Base-by-base conservation (phyloP, 331 rosid species). In the Prunus yedoensis region DNA sequence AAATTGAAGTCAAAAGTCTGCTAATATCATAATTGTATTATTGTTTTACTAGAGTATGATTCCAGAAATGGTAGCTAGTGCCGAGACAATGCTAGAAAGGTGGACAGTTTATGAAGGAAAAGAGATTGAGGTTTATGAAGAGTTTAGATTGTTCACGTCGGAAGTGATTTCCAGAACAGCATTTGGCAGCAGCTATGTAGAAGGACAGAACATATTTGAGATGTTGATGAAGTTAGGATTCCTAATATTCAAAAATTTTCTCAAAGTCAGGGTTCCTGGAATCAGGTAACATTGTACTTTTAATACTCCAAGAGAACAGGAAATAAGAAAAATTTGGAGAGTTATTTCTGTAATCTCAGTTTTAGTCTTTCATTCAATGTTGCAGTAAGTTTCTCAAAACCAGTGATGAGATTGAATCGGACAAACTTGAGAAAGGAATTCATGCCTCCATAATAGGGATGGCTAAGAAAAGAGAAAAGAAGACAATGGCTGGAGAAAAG, bases 351-450 rank as follows among this genome's bases (percentile, higher is more conserved):
- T 35, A 5, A 5, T 70, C 30, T 66, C 71, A 43, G 43, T 25
- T 10, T 5, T 35, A 35, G 41, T 35, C 41, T 35, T 35, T 35
- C 41, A 35, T 35, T 35, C 1, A 69, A 51, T 30, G 18, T 62
- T 74, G 35, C 70, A 74, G 70, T 20, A 49, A 74, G n/a, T 0
- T 62, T 17, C 62, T 6, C 8, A 74, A 62, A 30, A 27, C 60
- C 21, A 30, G 70, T 1, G 78, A 74, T 18, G 78, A 74, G 70
- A 28, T 74, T 9, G 78, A 61, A 25, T 50, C 78, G 18, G 70
- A 61, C 30, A 74, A 32, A 46, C 59, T 74, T 21, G 70, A 62
- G 49, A 74, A 47, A 61, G 70, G 21, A 47, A 50, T 74, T 4
- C 27, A 14, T 2, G 60, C 30, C 62, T 46, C 47, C 35, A 61